These are phyloP conservation scores for Colletotrichum tropicicola DNA, from an alignment of 2,329 filamentous ascomycete genomes.

Conservation along the genomic window DNA sequence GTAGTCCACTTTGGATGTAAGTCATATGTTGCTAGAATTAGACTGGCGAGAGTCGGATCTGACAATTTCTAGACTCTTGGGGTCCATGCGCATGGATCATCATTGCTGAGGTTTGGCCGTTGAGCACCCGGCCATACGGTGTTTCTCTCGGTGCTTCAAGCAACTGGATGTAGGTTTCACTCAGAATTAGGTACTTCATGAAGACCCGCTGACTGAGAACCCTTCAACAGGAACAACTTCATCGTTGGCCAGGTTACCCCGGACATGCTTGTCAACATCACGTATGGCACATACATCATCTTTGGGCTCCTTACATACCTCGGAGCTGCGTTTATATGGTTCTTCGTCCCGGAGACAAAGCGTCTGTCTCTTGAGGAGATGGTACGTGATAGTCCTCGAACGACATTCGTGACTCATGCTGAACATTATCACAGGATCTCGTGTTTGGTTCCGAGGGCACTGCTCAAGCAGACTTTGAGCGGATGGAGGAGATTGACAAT, in stretches of 20 bases:
- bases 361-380: slow-evolving; percentile 72
- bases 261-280: slow-evolving; percentile 70
- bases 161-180: slow-evolving; percentile 71
- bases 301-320: slow-evolving; percentile 72
- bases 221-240: slow-evolving; percentile 57
- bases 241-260: slow-evolving; percentile 77
- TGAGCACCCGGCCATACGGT: slow-evolving; percentile 75
- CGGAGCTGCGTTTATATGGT: slow-evolving; percentile 69
- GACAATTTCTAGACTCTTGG: slow-evolving; percentile 73
- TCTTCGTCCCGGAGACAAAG: slow-evolving; percentile 73
- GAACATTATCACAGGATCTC: slow-evolving; percentile 56
- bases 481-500: slow-evolving; percentile 77
- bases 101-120: slow-evolving; percentile 78
- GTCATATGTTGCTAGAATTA: no score
- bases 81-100: slow-evolving; percentile 80
- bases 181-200: no score
- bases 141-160: slow-evolving; percentile 73
- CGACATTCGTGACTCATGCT: not conserved
- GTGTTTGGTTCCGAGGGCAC: slow-evolving; percentile 74
- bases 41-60: no score
- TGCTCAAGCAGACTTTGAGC: slow-evolving; percentile 72
- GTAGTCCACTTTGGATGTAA: slow-evolving; percentile 74
- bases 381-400: slow-evolving; percentile 43
- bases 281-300: slow-evolving; percentile 77
- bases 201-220: not conserved